A percentile compares a stretch with the other conserved stretches of the same genome.
These are phyloP conservation scores for Trichocladium uniseriatum DNA, from an alignment of 495 filamentous ascomycete species.

Conservation along the genomic window DNA sequence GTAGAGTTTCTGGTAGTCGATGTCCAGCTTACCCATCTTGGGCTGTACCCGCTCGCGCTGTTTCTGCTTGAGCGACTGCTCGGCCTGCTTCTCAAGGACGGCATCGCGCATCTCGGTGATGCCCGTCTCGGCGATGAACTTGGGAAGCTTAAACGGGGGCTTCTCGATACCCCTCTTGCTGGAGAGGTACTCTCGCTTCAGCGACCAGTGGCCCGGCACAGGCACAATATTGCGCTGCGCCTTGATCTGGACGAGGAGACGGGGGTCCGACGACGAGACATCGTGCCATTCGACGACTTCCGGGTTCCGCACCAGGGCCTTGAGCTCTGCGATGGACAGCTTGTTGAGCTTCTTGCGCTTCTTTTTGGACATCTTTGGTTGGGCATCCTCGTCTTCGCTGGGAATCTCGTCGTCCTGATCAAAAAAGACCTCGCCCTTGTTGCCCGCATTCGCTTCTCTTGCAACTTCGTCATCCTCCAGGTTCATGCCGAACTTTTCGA, in stretches of 20 bases:
- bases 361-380: slow-evolving; percentile 78
- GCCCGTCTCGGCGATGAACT: slow-evolving; percentile 95
- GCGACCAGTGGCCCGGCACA: slow-evolving; percentile 84
- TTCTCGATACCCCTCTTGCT: slow-evolving; percentile 96
- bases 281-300: slow-evolving; percentile 98
- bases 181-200: slow-evolving; percentile 94
- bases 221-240: slow-evolving; percentile 92
- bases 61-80: slow-evolving; percentile 85
- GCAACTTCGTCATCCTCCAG: slow-evolving; percentile 49
- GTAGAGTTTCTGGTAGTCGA: slow-evolving; percentile 96
- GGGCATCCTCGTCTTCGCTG: slow-evolving; percentile 69
- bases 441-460: slow-evolving; percentile 52
- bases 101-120: slow-evolving; percentile 98
- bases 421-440: slow-evolving; percentile 82
- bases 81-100: slow-evolving; percentile 87
- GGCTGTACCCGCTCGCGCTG: slow-evolving; percentile 89
- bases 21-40: slow-evolving; percentile 95
- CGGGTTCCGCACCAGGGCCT: slow-evolving; percentile 80
- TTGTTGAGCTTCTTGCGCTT: slow-evolving; percentile 83
- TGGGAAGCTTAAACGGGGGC: slow-evolving; percentile 80
- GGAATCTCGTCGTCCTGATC: slow-evolving; percentile 84
- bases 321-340: slow-evolving; percentile 88
- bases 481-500: slow-evolving; percentile 56
- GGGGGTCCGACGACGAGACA: slow-evolving; percentile 82
- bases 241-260: slow-evolving; percentile 87